phyloP scores from a whole-genome alignment of 2,329 filamentous ascomycete genomes.

The Immersiporthe knoxdaviesiana region DNA sequence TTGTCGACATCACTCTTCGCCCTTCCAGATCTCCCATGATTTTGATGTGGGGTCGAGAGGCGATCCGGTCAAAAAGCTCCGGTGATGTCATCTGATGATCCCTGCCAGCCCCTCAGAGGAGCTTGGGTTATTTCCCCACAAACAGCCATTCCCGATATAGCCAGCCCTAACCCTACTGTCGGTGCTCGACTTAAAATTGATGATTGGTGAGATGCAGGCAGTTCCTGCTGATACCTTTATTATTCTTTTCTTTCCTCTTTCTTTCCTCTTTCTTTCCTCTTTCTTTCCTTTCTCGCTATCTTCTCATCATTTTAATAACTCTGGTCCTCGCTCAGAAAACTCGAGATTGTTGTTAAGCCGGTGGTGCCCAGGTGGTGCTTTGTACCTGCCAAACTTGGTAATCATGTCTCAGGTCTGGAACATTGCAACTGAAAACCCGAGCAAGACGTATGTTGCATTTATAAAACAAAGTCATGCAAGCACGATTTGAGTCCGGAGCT shows the following conservation, averaged over 20 bases:
- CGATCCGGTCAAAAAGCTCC: conserved; percentile 23
- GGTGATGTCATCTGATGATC: conserved; percentile 25
- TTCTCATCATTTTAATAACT: too few species aligned
- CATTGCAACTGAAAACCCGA: too few species aligned
- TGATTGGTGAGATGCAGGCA: not conserved
- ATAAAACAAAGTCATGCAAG: not conserved
- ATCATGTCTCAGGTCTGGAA: too few species aligned
- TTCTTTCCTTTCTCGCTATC: too few species aligned
- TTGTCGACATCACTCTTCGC: conserved; percentile 6
- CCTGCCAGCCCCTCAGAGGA: not conserved
- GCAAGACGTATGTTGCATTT: too few species aligned
- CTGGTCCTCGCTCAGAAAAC: too few species aligned
- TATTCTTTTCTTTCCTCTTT: not conserved
- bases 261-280: too few species aligned
- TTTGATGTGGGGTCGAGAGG: not conserved
- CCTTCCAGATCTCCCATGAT: not conserved
- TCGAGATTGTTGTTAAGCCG: too few species aligned
- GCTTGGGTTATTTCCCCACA: conserved; percentile 24
- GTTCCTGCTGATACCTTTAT: not conserved
- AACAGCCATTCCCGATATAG: conserved; percentile 9
- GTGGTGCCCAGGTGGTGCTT: too few species aligned
- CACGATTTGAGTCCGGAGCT: not conserved
- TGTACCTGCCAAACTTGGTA: too few species aligned
- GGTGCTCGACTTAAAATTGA: too few species aligned
- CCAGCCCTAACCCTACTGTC: conserved; percentile 1